Evolutionary conservation across 2,329 filamentous ascomycete species (phyloP).

Genomic region (Berkeleyomyces basicola): DNA sequence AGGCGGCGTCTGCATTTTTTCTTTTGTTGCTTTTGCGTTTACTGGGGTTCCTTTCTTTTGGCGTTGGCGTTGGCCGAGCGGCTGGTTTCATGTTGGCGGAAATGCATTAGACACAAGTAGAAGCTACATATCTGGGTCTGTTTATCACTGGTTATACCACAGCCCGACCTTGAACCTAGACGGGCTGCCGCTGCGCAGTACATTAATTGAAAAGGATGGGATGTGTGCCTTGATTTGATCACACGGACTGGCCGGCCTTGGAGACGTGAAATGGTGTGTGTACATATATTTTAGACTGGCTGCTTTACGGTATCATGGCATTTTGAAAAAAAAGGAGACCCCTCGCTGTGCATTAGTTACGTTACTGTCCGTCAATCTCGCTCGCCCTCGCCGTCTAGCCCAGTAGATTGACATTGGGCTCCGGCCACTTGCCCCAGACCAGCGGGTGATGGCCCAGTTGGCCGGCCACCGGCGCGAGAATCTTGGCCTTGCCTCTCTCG

Average conservation of each 20-base stretch:
- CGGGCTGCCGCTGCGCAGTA: no score
- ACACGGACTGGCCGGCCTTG: no score
- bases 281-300: no score
- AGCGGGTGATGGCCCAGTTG: slow-evolving; percentile 64
- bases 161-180: not conserved
- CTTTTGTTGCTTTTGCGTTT: not conserved
- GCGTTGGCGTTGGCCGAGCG: not conserved
- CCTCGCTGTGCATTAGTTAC: no score
- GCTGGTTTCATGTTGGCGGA: not conserved
- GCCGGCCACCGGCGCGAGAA: slow-evolving; percentile 72
- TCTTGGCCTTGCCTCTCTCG: slow-evolving; percentile 59
- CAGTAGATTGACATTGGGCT: slow-evolving; percentile 63
- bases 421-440: slow-evolving; percentile 74
- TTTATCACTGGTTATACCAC: not conserved
- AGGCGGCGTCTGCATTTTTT: not conserved
- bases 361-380: no score
- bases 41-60: not conserved
- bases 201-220: no score
- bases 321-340: no score
- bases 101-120: not conserved
- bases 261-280: no score
- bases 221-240: no score
- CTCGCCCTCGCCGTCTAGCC: slow-evolving; percentile 22
- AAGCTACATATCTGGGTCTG: not conserved
- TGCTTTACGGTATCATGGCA: no score